phyloP scores from a whole-genome alignment of 2,329 filamentous ascomycete genomes.

The Taxawa tesnikishii region DNA sequence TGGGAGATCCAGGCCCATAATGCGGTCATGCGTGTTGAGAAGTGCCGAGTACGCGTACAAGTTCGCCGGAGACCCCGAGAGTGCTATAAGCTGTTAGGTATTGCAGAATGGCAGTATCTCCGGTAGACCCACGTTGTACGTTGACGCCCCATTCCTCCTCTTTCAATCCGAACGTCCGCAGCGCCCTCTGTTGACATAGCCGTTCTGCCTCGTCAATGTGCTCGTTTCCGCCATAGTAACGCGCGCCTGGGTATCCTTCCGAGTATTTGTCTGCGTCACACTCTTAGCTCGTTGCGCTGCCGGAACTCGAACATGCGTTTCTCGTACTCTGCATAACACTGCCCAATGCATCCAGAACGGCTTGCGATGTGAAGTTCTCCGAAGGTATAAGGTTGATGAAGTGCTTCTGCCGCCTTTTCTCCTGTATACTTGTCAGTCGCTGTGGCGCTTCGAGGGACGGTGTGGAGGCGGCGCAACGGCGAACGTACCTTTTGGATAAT shows the following conservation, averaged over 20 bases:
- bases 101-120: background rate
- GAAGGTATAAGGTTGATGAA: slow-evolving; percentile 97
- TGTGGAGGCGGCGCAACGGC: too few relatives aligned
- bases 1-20: slow-evolving; percentile 94
- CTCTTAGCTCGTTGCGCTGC: background rate
- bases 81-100: slow-evolving; percentile 17
- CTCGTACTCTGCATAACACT: slow-evolving; percentile 85
- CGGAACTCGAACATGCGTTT: background rate
- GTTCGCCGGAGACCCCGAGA: slow-evolving; percentile 68
- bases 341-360: slow-evolving; percentile 79
- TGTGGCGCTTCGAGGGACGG: background rate
- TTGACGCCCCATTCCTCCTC: slow-evolving; percentile 92
- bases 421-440: slow-evolving; percentile 38
- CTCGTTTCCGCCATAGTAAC: slow-evolving; percentile 95
- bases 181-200: slow-evolving; percentile 78
- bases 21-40: slow-evolving; percentile 80
- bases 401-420: slow-evolving; percentile 92
- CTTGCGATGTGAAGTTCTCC: slow-evolving; percentile 90
- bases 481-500: slow-evolving; percentile 81
- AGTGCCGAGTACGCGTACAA: slow-evolving; percentile 84
- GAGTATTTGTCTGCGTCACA: slow-evolving; percentile 67
- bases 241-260: slow-evolving; percentile 89
- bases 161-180: slow-evolving; percentile 76
- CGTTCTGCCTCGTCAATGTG: slow-evolving; percentile 86
- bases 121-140: slow-evolving; percentile 55